Evolutionary conservation across 2,329 filamentous ascomycete genomes (phyloP), one percentile per base, ranked within the genome.

Genomic region (Chrysosphaeria jannelii): DNA sequence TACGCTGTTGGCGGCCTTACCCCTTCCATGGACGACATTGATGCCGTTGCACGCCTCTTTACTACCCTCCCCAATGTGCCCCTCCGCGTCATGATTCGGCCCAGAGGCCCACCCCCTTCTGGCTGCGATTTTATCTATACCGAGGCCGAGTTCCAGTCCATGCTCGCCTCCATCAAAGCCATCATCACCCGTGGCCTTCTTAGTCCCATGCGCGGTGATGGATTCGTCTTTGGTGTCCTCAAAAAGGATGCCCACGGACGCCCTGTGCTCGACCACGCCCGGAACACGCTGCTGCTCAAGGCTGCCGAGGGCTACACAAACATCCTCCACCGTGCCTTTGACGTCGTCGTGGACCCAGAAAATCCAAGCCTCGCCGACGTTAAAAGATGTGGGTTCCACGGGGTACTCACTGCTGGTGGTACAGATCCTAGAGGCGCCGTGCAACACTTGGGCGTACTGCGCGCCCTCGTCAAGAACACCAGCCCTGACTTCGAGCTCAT

Each of bases 241-340:
- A 28, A 25, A 16, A 3, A 5, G n/a, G 18, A n/a, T 2, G 21
- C 24, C 6, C 6, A 18, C 1, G 17, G 23, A n/a, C 7, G 6
- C 15, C 19, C 9, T 8, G 21, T 42, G 10, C 28, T 59, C n/a
- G 48, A 61, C 30, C 30, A 33, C 5, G 30, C 35, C n/a, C 33
- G 41, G 21, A 54, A 48, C 33, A 24, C 16, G 3, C 30, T 31
- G 24, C 45, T 63, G 4, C 39, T 57, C 1, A 19, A 32, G 3
- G 35, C 42, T 9, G 49, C 54, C 0, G 33, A 29, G 5, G 51
- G 49, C 2, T 45, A 46, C 15, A 36, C 36, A 10, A 51, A 49
- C 30, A 46, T 57, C n/a, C 53, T 62, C 29, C 56, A 60, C 36
- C 48, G 57, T 10, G 57, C 57, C 3, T 57, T 58, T 27, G 57